Base-by-base conservation (phyloP, 805 yeast species). In the Schizosaccharomyces octosporus region DNA sequence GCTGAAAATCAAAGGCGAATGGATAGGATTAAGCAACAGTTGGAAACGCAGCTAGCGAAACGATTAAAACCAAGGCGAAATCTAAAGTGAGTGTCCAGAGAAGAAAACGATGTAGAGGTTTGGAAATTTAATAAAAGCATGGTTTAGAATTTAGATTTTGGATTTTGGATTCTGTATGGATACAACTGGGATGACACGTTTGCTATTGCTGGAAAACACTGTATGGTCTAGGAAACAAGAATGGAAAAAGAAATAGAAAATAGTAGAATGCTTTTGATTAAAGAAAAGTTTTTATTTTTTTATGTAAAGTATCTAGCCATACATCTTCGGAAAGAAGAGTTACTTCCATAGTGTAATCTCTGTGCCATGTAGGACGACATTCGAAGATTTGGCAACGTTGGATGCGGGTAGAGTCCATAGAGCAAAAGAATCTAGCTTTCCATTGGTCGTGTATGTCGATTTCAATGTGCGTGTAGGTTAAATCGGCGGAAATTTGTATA, bases 1-100 rank as follows among this genome's bases (percentile, higher is more conserved):
- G 70, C 68, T 7, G 93, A 86, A 67, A 87, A 87, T 70, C 73
- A 72, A 59, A 73, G 72, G 62, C 82, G 84, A 63, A 73, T 84
- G 66, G 72, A 75, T 5, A 45, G 62, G 7, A 48, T 66, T 6
- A 19, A 32, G 24, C 63, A 62, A 31, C 48, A 59, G 9, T 31
- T 63, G 55, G 57, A 51, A 29, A 51, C 19, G 27, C 57, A 51
- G 6, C 7, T 51, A 5, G 57, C 31, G 7, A 51, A 51, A 24
- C 31, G 57, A 29, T 9, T 51, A n/a, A 21, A 29, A 21, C 31
- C 31, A 29, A 51, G 36, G 36, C 31, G 57, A 29, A 51, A 51
- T 2, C 32, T 51, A 17, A 51, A 29, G 36, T 19, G 27, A 21
- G 13, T 31, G 1, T 6, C 7, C 11, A 5, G n/a, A 45, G 51